A percentile compares a stretch with the other conserved stretches of the same genome.
These are phyloP conservation scores for Hygrocybe coccinea DNA, from an alignment of 768 basidiomycete genomes.

Conservation along the genomic window DNA sequence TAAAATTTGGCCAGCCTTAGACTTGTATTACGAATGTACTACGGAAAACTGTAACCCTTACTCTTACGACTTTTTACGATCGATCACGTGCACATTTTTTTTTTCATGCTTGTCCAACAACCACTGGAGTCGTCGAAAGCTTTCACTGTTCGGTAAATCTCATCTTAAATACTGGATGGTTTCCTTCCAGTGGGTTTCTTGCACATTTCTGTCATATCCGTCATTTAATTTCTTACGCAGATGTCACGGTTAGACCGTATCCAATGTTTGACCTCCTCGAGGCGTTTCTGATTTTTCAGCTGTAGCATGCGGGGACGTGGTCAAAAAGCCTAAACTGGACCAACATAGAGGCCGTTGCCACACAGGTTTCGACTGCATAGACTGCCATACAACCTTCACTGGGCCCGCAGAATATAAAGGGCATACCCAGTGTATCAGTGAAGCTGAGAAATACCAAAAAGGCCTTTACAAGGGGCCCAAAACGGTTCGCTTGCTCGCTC, in stretches of 20 bases:
- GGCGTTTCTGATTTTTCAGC: background rate
- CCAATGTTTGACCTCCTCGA: background rate
- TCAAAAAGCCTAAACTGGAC: constrained; percentile 93
- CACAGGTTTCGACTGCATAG: constrained; percentile 73
- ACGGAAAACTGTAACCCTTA: background rate
- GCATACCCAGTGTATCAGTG: constrained; percentile 81
- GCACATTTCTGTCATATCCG: constrained; percentile 2
- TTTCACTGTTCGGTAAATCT: no score
- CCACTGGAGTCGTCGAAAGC: no score
- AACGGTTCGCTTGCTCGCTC: constrained; percentile 28
- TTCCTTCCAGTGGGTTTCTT: constrained; percentile 58
- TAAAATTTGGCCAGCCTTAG: constrained; percentile 39
- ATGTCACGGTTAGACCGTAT: constrained; percentile 58
- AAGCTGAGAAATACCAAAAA: constrained; percentile 94
- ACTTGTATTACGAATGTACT: background rate
- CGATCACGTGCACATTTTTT: background rate
- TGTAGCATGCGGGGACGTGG: constrained; percentile 74
- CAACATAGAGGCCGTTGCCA: constrained; percentile 63
- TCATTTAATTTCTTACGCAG: constrained; percentile 34
- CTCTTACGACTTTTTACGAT: background rate
- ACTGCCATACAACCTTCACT: constrained; percentile 82
- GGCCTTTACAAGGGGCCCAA: constrained; percentile 77
- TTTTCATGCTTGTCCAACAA: constrained; percentile 1
- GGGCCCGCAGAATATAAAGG: constrained; percentile 72
- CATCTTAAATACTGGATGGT: constrained; percentile 43